These are phyloP conservation scores for Colletotrichum sp. DNA, from an alignment of 2,329 filamentous ascomycete species.

Conservation along the genomic window DNA sequence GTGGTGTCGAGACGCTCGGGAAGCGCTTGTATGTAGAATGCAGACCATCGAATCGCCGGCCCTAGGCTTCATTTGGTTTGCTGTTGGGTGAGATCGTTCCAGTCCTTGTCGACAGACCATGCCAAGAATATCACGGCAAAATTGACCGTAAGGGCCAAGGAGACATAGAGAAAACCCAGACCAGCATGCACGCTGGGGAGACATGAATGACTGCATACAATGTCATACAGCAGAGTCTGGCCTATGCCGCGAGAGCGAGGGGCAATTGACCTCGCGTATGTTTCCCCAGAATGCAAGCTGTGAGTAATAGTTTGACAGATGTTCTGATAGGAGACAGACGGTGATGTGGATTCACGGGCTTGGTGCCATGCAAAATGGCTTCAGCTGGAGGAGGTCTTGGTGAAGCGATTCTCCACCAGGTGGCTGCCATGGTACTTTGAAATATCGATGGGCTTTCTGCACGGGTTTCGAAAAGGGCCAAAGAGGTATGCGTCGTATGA, in stretches of 20 bases:
- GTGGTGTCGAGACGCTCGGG: not conserved
- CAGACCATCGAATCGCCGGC: not conserved
- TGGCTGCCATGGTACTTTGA: constrained; percentile 2
- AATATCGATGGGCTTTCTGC: constrained; percentile 7
- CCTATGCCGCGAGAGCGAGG: not conserved
- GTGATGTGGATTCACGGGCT: not conserved
- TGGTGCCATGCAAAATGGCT: not conserved
- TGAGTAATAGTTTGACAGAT: constrained; percentile 16
- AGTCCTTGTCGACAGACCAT: not conserved
- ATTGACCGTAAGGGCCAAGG: not conserved
- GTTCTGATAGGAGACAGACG: not conserved
- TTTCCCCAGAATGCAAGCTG: constrained; percentile 12
- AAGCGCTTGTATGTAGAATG: not conserved
- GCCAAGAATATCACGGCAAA: constrained; percentile 7
- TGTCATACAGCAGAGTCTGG: not conserved
- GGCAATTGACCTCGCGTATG: not conserved
- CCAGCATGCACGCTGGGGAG: not conserved
- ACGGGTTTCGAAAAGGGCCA: not conserved
- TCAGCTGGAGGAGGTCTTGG: not conserved
- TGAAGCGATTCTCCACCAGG: constrained; percentile 9
- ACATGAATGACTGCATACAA: not conserved
- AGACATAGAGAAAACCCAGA: not conserved
- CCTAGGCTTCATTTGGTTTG: not conserved
- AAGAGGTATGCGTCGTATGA: not conserved
- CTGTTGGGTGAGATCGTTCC: not conserved